Base-by-base conservation (phyloP, 2,329 filamentous ascomycete species). In the Lasiodiplodia sp. region DNA sequence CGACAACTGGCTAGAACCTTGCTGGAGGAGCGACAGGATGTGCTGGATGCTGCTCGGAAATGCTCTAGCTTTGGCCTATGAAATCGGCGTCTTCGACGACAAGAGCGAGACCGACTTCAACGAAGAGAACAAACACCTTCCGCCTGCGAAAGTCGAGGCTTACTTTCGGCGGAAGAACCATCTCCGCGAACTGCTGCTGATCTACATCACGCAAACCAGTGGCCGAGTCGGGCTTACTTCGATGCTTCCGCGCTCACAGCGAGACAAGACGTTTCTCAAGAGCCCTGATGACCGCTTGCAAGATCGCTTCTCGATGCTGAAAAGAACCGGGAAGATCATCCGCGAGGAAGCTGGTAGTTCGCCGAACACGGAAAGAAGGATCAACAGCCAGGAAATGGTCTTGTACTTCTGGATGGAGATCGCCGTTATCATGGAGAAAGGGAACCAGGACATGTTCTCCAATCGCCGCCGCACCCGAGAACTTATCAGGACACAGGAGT, bases 1-100 rank as follows among this genome's bases (percentile, higher is more conserved):
- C 71, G 94, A 97, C 76, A 95, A 93, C 78, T 98, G 96, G 93
- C 88, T 98, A 4, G 96, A 99, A 79, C 96, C 96, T 2, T 95
- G 93, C 10, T 97, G 95, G 93, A 87, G 95, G 73, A 85, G 83
- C 69, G 95, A 97, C 75, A 91, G 94, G 67, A 97, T 97, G 92
- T 97, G 93, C 77, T 97, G 95, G 95, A 97, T 97, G 93, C 84
- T 98, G 16, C 86, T 98, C 37, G 96, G 93, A 75, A 96, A 94
- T 47, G 94, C 93, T 16, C 92, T 95, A 83, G 92, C 94, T 1
- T 84, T 98, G 47, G 93, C 92, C 0, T 97, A 97, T 73, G 96
- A 99, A 79, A 88, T 99, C 38, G 96, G 96, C 12, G 93, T 99
- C 2, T 99, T 98, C 74, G 96, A 98, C 73, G 90, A 94, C 69